Conservation (phyloP, 1,284 basidiomycete genomes). For the Tylopilus orsonianus region DNA sequence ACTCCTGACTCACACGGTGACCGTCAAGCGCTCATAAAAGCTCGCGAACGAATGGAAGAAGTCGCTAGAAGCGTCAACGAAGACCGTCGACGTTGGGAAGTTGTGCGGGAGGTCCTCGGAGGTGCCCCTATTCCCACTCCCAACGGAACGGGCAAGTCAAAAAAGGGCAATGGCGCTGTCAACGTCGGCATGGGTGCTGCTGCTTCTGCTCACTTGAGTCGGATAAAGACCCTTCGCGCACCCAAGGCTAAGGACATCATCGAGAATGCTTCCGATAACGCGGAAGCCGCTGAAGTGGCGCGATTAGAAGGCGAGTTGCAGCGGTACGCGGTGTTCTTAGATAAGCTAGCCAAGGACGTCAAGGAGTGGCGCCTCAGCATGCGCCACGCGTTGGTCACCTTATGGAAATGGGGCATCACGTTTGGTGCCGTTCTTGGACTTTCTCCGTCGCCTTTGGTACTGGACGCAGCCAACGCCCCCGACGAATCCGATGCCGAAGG, state of each 20-base stretch:
- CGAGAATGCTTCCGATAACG: conserved; percentile 31
- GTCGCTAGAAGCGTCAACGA: conserved; percentile 88
- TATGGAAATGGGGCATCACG: conserved; percentile 59
- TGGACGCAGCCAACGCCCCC: conserved; percentile 10
- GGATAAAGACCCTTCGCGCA: conserved; percentile 52
- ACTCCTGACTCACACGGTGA: conserved; percentile 80
- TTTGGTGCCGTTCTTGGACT: conserved; percentile 72
- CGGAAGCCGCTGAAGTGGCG: conserved; percentile 57
- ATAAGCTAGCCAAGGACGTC: conserved; percentile 57
- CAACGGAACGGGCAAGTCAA: conserved; percentile 31
- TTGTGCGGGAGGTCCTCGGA: conserved; percentile 71
- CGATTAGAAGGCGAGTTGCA: conserved; percentile 56
- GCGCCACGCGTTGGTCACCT: conserved; percentile 29
- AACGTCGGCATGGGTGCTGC: conserved; percentile 45
- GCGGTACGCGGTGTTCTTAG: conserved; percentile 51
- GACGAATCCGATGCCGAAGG: conserved; percentile 26
- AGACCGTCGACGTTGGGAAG: conserved; percentile 79
- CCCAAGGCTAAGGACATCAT: conserved; percentile 29
- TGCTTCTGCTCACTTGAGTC: conserved; percentile 55
- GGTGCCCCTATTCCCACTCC: conserved; percentile 25
- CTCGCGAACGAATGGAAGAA: conserved; percentile 69
- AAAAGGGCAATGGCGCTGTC: conserved; percentile 41
- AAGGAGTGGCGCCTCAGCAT: conserved; percentile 57
- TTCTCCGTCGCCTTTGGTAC: conserved; percentile 38
- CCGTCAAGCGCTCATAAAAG: conserved; percentile 47